phyloP scores from a whole-genome alignment of 352 stramenopile genomes.

The Globisporangium uncinulatum region DNA sequence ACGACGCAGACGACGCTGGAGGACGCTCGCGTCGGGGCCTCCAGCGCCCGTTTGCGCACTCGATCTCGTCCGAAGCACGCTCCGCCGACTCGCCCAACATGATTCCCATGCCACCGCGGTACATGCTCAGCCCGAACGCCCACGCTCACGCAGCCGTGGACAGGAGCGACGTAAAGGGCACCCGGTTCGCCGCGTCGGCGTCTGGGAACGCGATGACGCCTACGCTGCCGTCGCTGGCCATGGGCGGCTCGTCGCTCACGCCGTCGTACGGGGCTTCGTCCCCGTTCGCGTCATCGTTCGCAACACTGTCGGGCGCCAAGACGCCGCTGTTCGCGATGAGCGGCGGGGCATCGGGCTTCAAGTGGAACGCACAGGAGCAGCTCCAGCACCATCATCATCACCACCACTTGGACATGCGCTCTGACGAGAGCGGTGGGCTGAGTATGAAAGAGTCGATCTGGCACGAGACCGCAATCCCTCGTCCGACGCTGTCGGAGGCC shows the following conservation, averaged over 20 bases:
- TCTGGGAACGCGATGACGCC: slow-evolving; percentile 12
- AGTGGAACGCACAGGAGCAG: slow-evolving; percentile 14
- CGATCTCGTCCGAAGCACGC: slow-evolving; percentile 11
- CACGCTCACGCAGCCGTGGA: not conserved
- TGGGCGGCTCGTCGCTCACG: slow-evolving; percentile 17
- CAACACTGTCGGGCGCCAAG: slow-evolving; percentile 7
- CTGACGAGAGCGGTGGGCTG: slow-evolving; percentile 16
- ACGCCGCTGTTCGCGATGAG: not conserved
- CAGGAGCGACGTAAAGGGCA: not conserved
- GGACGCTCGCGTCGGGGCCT: slow-evolving; percentile 9
- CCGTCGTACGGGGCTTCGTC: slow-evolving; percentile 6
- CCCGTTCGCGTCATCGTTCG: slow-evolving; percentile 14
- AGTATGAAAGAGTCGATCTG: slow-evolving; percentile 32
- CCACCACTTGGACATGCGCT: slow-evolving; percentile 8
- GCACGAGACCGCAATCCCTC: slow-evolving; percentile 12
- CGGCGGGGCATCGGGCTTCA: slow-evolving; percentile 4
- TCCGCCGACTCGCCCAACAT: slow-evolving; percentile 16
- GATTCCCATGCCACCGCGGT: slow-evolving; percentile 21
- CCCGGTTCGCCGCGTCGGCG: not conserved
- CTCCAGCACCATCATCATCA: not conserved
- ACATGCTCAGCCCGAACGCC: slow-evolving; percentile 20
- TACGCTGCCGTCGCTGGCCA: slow-evolving; percentile 21
- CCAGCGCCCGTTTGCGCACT: slow-evolving; percentile 19
- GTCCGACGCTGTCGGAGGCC: slow-evolving; percentile 10
- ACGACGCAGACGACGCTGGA: not conserved